Conservation (phyloP, 306 rosid genomes). For the Begonia fuchsioides region DNA sequence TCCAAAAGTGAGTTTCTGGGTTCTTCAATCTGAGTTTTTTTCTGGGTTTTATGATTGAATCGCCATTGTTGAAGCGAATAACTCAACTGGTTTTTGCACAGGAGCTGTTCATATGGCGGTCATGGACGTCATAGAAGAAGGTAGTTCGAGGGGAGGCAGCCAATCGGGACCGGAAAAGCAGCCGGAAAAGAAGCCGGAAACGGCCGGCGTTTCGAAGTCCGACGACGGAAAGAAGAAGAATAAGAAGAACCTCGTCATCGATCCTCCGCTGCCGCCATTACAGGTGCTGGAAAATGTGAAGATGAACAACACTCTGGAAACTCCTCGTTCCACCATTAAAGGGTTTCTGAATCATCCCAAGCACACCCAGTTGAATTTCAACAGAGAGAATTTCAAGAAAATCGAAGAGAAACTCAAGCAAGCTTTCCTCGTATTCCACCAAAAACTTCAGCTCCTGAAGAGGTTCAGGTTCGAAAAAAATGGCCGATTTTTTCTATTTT, state of each 20-base stretch:
- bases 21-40: too few species aligned
- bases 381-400: conserved; percentile 35
- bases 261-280: not conserved
- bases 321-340: conserved; percentile 40
- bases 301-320: conserved; percentile 38
- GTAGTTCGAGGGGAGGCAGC: too few species aligned
- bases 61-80: too few species aligned
- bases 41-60: too few species aligned
- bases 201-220: too few species aligned
- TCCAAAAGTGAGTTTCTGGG: too few species aligned
- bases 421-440: conserved; percentile 47
- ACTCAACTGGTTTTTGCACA: too few species aligned
- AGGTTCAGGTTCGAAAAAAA: conserved; percentile 32
- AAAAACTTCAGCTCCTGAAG: conserved; percentile 48
- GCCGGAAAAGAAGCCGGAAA: too few species aligned
- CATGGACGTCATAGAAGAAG: conserved; percentile 31
- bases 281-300: conserved; percentile 29
- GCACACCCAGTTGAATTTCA: conserved; percentile 22
- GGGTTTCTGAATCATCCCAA: conserved; percentile 23
- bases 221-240: too few species aligned
- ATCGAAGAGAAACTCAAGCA: conserved; percentile 32
- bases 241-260: too few species aligned
- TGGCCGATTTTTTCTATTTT: not conserved
- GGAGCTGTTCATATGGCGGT: not conserved
- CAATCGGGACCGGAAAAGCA: too few species aligned